phyloP scores from a whole-genome alignment of 139 green algal species.

The Chlamydomonas schloesseri region DNA sequence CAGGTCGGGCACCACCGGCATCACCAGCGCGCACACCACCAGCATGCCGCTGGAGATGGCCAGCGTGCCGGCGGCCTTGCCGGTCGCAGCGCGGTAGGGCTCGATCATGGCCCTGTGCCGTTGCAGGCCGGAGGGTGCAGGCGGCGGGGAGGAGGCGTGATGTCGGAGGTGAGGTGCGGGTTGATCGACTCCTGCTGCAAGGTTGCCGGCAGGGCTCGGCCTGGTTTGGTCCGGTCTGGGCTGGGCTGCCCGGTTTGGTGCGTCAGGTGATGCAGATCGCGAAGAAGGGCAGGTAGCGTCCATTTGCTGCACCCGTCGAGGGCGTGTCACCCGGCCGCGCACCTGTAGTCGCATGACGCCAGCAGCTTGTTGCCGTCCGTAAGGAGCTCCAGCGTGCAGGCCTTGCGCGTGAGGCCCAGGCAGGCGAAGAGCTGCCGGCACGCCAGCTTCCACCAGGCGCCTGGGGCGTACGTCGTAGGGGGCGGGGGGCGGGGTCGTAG shows the following conservation, averaged over 20 bases:
- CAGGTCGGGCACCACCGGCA: conserved; percentile 27
- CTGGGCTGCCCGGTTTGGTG: no score
- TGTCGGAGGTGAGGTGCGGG: no score
- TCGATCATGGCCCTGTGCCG: background rate
- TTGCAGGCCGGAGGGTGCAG: background rate
- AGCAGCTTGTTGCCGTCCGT: background rate
- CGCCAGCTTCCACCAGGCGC: conserved; percentile 15
- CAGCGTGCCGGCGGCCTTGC: background rate
- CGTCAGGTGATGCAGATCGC: no score
- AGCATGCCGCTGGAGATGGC: conserved; percentile 6
- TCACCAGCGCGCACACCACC: conserved; percentile 2
- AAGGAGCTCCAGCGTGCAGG: background rate
- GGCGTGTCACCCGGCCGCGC: no score
- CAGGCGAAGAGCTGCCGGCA: conserved; percentile 3
- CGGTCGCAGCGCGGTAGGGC: background rate
- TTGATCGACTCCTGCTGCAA: no score
- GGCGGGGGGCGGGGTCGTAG: no score
- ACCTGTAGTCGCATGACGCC: background rate
- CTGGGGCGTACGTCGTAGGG: background rate
- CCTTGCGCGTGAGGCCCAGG: background rate
- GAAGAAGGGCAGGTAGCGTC: no score
- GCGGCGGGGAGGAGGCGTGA: no score
- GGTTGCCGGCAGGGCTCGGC: no score
- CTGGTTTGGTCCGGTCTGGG: no score
- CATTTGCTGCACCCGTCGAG: no score